Evolutionary conservation across 1,139 yeast species (phyloP).

Genomic region (Yamadazyma oceani): DNA sequence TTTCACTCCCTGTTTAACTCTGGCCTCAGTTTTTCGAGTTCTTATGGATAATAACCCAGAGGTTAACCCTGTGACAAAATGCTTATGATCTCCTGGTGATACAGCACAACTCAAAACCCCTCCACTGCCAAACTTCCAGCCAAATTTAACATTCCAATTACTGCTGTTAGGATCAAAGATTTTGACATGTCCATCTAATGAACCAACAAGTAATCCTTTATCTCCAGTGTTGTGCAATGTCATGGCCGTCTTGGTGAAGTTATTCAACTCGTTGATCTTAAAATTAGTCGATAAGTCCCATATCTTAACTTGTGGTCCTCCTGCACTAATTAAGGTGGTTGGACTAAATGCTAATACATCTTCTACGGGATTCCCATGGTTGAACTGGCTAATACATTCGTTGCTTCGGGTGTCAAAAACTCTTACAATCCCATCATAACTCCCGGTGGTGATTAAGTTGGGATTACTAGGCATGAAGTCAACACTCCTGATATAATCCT

Average conservation of each 20-base stretch:
- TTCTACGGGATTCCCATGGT: conserved; percentile 68
- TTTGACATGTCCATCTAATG: conserved; percentile 95
- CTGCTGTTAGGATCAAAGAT: conserved; percentile 78
- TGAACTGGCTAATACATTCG: conserved; percentile 34
- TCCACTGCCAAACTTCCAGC: conserved; percentile 92
- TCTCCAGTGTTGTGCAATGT: conserved; percentile 70
- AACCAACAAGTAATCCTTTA: conserved; percentile 84
- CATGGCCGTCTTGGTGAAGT: conserved; percentile 92
- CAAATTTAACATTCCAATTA: conserved; percentile 87
- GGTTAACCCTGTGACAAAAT: conserved; percentile 90
- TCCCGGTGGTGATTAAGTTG: conserved; percentile 84
- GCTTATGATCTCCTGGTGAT: conserved; percentile 77
- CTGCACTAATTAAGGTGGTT: conserved; percentile 78
- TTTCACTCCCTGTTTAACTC: conserved; percentile 52
- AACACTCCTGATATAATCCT: conserved; percentile 86
- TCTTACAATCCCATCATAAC: conserved; percentile 86
- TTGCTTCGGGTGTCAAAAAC: conserved; percentile 83
- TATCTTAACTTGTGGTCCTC: conserved; percentile 83
- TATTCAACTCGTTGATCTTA: conserved; percentile 60
- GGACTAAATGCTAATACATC: conserved; percentile 79
- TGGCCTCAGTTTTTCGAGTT: conserved; percentile 74
- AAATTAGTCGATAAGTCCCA: conserved; percentile 90
- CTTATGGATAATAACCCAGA: conserved; percentile 87
- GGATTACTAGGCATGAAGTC: conserved; percentile 73
- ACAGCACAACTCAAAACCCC: conserved; percentile 89